These are phyloP conservation scores for Sambucus nigra DNA, from an alignment of 129 eudicot species.

Conservation along the genomic window DNA sequence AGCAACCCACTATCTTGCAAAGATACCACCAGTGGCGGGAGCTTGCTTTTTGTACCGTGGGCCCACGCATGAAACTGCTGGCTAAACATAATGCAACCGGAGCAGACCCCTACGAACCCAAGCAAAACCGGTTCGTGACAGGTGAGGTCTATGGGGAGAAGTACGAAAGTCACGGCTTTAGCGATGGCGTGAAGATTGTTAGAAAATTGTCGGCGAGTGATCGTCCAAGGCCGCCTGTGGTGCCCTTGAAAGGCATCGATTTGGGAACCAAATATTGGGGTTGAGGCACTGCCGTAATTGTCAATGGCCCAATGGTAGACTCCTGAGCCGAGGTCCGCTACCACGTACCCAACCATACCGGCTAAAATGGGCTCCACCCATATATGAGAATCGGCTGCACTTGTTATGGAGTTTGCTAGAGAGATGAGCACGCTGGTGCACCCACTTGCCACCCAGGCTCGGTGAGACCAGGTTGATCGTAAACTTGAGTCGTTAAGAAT, in stretches of 20 bases:
- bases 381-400: conserved; percentile 30
- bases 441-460: conserved; percentile 79
- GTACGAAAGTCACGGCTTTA: conserved; percentile 35
- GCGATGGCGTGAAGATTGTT: conserved; percentile 79
- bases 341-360: conserved; percentile 55
- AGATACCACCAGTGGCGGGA: conserved; percentile 53
- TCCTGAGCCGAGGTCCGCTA: conserved; percentile 92
- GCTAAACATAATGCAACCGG: conserved; percentile 93
- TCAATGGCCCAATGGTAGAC: conserved; percentile 97
- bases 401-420: conserved; percentile 41
- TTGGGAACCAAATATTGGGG: conserved; percentile 72
- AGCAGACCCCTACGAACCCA: conserved; percentile 51
- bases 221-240: conserved; percentile 90
- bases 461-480: conserved; percentile 78
- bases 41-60: conserved; percentile 70
- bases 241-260: conserved; percentile 94
- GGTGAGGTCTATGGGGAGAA: conserved; percentile 48
- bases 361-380: conserved; percentile 71
- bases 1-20: conserved; percentile 64
- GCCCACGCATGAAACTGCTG: conserved; percentile 97
- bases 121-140: conserved; percentile 39
- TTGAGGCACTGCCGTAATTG: conserved; percentile 61
- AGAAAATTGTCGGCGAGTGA: conserved; percentile 66
- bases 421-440: conserved; percentile 62
- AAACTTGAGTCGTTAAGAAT: conserved; percentile 42